These are phyloP conservation scores for Rhizomucor pusillus DNA, from an alignment of 371 early-diverging fungal genomes.

Conservation along the genomic window DNA sequence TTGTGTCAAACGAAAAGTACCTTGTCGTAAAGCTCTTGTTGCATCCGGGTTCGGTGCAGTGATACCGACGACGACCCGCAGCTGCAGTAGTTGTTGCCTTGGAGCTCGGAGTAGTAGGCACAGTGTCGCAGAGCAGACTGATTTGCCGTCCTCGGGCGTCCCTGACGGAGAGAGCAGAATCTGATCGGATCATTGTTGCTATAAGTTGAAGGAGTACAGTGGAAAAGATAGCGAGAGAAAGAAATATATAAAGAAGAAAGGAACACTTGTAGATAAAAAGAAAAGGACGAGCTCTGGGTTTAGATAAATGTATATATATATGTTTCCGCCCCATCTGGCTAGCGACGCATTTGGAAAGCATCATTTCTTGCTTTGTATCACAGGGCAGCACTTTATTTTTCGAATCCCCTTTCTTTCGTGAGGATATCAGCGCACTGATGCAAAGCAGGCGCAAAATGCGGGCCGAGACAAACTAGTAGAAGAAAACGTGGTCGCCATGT, in stretches of 20 bases:
- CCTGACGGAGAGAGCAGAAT: slow-evolving; percentile 21
- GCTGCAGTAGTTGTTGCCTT: slow-evolving; percentile 1
- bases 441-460: slow-evolving; percentile 12
- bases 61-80: slow-evolving; percentile 41
- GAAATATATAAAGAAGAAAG: slow-evolving; percentile 5
- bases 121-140: slow-evolving; percentile 34
- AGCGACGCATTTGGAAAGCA: slow-evolving; percentile 9
- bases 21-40: slow-evolving; percentile 62
- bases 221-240: slow-evolving; percentile 2
- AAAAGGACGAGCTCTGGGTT: slow-evolving; percentile 6
- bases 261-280: slow-evolving; percentile 3
- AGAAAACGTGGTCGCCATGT: slow-evolving; percentile 22
- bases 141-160: slow-evolving; percentile 42
- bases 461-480: slow-evolving; percentile 11
- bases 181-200: slow-evolving; percentile 6
- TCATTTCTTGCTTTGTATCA: slow-evolving; percentile 8
- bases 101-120: slow-evolving; percentile 1
- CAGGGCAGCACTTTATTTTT: neutral
- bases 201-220: slow-evolving; percentile 1
- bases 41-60: slow-evolving; percentile 50
- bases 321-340: neutral
- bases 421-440: slow-evolving; percentile 22
- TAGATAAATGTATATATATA: slow-evolving; percentile 9
- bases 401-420: slow-evolving; percentile 12
- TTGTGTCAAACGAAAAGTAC: slow-evolving; percentile 29